Evolutionary conservation across 441 rosid species (phyloP).

Genomic region (Populus hybrid): DNA sequence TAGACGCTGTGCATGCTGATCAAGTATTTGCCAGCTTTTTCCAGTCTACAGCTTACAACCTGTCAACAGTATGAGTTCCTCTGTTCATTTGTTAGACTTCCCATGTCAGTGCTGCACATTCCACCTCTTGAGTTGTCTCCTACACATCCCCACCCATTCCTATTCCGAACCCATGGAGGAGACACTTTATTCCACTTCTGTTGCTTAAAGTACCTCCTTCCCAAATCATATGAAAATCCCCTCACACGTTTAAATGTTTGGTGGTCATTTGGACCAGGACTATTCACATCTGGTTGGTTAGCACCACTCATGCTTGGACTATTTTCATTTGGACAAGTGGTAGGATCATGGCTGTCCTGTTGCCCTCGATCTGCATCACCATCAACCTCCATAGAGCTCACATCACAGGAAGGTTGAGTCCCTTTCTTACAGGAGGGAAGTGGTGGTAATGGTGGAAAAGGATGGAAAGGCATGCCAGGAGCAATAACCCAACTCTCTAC

Average conservation of each 20-base stretch:
- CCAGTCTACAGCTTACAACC: constrained; percentile 40
- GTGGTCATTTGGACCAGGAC: constrained; percentile 29
- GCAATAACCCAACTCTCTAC: constrained; percentile 62
- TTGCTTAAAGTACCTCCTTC: constrained; percentile 75
- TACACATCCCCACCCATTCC: constrained; percentile 34
- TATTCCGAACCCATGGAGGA: constrained; percentile 48
- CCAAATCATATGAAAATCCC: constrained; percentile 52
- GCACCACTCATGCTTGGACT: constrained; percentile 32
- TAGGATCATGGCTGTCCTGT: constrained; percentile 25
- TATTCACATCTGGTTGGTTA: constrained; percentile 28
- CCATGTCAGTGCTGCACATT: constrained; percentile 32
- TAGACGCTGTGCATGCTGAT: constrained; percentile 37
- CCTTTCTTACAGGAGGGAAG: constrained; percentile 43
- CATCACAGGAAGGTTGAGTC: constrained; percentile 16
- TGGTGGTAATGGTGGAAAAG: constrained; percentile 93
- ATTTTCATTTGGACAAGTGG: constrained; percentile 25
- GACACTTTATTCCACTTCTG: constrained; percentile 56
- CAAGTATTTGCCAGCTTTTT: constrained; percentile 28
- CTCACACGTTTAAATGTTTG: constrained; percentile 45
- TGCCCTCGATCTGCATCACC: constrained; percentile 20
- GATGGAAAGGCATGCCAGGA: constrained; percentile 86
- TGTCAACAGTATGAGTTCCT: constrained; percentile 32
- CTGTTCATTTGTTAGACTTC: constrained; percentile 28
- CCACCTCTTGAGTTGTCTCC: constrained; percentile 31
- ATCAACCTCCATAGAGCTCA: constrained; percentile 14